Percentiles rank a stretch among this genome's conserved stretches.
phyloP scores from a whole-genome alignment of 2,329 filamentous ascomycete genomes.

The Epichloe amarillans region DNA sequence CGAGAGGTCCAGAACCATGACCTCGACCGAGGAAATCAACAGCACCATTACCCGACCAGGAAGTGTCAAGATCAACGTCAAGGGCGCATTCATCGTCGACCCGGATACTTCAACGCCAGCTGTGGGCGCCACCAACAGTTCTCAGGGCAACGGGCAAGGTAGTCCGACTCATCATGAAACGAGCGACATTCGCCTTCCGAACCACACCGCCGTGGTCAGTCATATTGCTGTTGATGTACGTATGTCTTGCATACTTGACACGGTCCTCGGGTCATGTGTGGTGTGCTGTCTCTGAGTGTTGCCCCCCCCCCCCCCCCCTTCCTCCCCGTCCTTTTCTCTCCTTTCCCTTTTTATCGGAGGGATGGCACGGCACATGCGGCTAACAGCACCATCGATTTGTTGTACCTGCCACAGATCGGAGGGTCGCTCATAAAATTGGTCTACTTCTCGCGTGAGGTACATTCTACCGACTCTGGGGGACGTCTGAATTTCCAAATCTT shows the following conservation, averaged over 20 bases:
- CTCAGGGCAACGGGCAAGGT: constrained; percentile 27
- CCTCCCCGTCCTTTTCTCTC: neutral
- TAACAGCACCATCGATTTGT: neutral
- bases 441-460: constrained; percentile 84
- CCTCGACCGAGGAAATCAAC: constrained; percentile 41
- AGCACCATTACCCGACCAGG: constrained; percentile 49
- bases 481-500: constrained; percentile 92
- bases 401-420: constrained; percentile 53
- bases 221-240: constrained; percentile 92
- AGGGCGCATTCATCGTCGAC: constrained; percentile 92
- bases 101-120: constrained; percentile 49
- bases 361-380: neutral
- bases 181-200: constrained; percentile 88
- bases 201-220: constrained; percentile 89
- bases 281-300: too few relatives aligned
- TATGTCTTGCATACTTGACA: constrained; percentile 9
- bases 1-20: constrained; percentile 20
- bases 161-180: constrained; percentile 51
- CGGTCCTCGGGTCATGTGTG: neutral
- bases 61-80: constrained; percentile 86
- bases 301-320: too few relatives aligned
- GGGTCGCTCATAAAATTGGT: constrained; percentile 93
- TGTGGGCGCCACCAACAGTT: constrained; percentile 14
- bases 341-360: neutral
- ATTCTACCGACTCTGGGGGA: constrained; percentile 63